Evolutionary conservation across 2,329 filamentous ascomycete genomes (phyloP).

Genomic region (Alternaria atra): DNA sequence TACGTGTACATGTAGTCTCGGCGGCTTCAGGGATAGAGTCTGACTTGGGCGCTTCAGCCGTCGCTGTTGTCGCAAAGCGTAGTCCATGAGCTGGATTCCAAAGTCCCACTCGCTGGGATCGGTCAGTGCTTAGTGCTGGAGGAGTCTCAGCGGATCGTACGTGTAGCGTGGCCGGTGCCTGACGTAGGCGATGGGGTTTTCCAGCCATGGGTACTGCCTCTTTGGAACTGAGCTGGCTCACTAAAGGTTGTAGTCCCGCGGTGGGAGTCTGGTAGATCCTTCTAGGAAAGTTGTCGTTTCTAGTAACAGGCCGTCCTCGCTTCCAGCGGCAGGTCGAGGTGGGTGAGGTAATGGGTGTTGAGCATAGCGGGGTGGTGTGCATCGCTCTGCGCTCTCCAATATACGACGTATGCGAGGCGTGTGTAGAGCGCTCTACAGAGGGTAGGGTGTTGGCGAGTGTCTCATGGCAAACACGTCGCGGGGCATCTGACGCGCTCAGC

Average conservation of each 20-base stretch:
- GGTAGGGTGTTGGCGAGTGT: conserved; percentile 16
- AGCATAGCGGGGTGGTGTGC: conserved; percentile 12
- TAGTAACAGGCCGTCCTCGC: conserved; percentile 28
- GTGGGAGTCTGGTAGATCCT: background rate
- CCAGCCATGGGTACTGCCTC: background rate
- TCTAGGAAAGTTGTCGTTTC: conserved; percentile 13
- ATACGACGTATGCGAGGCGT: background rate
- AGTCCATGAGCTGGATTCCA: conserved; percentile 15
- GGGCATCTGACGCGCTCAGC: conserved; percentile 32
- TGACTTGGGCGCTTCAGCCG: background rate
- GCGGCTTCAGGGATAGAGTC: background rate
- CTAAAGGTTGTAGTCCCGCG: background rate
- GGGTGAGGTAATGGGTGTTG: conserved; percentile 11
- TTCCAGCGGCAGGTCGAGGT: conserved; percentile 27
- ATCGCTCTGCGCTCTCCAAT: conserved; percentile 6
- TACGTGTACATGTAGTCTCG: background rate
- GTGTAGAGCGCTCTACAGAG: background rate
- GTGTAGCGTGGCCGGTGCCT: conserved; percentile 8
- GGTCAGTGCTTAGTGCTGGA: background rate
- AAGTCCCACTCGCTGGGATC: conserved; percentile 9
- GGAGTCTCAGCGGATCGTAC: background rate
- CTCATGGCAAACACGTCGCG: conserved; percentile 27
- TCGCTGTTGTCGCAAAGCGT: conserved; percentile 20
- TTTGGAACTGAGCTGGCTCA: background rate
- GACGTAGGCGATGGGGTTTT: background rate